Evolutionary conservation across 208 protist genomes (phyloP), one percentile per base, ranked within the genome.

Genomic region (Wallacemonas collosoma): DNA sequence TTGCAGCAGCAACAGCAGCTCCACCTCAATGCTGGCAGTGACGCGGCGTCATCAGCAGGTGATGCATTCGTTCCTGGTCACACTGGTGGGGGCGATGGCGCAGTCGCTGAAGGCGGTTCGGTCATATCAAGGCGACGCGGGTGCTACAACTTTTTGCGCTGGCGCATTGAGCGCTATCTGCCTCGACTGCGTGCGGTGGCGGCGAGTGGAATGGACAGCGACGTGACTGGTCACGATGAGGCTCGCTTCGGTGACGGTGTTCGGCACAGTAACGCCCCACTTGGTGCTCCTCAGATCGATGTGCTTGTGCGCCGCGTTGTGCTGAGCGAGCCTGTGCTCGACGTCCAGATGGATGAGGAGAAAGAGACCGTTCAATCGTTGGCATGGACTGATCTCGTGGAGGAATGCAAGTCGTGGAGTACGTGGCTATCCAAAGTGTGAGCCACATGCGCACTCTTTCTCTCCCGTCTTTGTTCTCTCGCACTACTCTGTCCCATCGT

Each of bases 71-170:
- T 11, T 44, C 17, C 35, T 55, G 72, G 69, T 45, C 73, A 57
- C 12, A 48, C 41, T 15, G 60, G 26, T 41, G 54, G 41, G 51
- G 14, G 41, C 67, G 43, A 3, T 8, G 50, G 40, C 45, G 53
- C 26, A 41, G 36, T 35, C 15, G 39, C 35, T 57, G 15, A n/a
- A 43, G 35, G 26, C 39, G 50, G 5, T 36, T 45, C 73, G 12
- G 69, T 77, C 45, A 56, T 82, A 35, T 72, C 82, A 11, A 71
- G 86, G 6, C 83, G 87, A 55, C 82, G 87, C 4, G 84, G 84
- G 6, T 71, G 71, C 11, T 95, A 93, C 79, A 83, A 77, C 40
- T 95, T 89, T 71, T 73, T 95, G 62, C 75, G 82, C 17, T 95
- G 90, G 90, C 82, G 77, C 50, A 76, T 95, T 56, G 90, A 95